Evolutionary conservation across 1,139 yeast genomes (phyloP).

Genomic region (Yueomyces sp.): DNA sequence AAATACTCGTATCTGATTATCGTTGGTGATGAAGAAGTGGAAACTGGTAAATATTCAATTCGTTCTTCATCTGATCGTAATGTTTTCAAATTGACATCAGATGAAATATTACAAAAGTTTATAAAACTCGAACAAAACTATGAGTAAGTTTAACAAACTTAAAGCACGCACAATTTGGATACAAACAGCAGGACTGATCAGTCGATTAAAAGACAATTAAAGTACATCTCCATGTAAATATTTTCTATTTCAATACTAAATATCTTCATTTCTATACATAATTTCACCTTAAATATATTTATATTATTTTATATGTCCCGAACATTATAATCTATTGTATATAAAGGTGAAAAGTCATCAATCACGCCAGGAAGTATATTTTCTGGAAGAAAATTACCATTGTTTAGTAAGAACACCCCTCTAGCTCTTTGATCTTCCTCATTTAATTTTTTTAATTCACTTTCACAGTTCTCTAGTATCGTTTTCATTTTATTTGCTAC

Average conservation of each 20-base stretch:
- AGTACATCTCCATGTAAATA: too few relatives aligned
- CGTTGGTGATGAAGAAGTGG: slow-evolving; percentile 79
- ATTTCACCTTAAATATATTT: background rate
- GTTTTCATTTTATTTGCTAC: slow-evolving; percentile 29
- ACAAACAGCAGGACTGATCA: too few relatives aligned
- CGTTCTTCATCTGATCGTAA: slow-evolving; percentile 48
- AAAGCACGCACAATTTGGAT: background rate
- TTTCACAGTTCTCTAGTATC: slow-evolving; percentile 30
- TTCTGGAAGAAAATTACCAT: slow-evolving; percentile 43
- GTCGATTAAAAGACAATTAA: too few relatives aligned
- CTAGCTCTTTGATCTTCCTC: slow-evolving; percentile 32
- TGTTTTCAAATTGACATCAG: slow-evolving; percentile 32
- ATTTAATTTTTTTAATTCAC: slow-evolving; percentile 26
- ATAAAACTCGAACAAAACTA: slow-evolving; percentile 37
- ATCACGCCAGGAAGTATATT: slow-evolving; percentile 37
- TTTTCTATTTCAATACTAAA: background rate
- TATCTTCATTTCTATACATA: background rate
- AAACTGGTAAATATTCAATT: slow-evolving; percentile 47
- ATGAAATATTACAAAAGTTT: slow-evolving; percentile 39
- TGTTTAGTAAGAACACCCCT: slow-evolving; percentile 28
- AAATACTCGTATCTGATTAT: slow-evolving; percentile 73
- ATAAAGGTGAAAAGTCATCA: slow-evolving; percentile 21
- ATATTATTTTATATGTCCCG: slow-evolving; percentile 5
- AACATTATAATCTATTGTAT: slow-evolving; percentile 13
- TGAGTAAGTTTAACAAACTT: slow-evolving; percentile 12